phyloP scores from a whole-genome alignment of 108 stramenopile species.

The Bacterosira constricta region DNA sequence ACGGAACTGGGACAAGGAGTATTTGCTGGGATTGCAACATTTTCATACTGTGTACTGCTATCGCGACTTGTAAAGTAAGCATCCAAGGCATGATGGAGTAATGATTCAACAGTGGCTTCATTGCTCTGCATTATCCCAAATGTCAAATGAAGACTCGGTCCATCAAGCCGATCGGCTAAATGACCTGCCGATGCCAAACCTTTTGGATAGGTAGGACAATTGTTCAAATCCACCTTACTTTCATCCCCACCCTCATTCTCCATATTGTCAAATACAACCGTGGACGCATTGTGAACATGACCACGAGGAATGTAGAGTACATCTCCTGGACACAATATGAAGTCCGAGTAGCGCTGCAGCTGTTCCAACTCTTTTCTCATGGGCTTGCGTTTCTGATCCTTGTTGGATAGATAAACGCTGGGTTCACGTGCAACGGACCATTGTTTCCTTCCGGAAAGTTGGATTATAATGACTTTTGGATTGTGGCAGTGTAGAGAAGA shows the following conservation, averaged over 20 bases:
- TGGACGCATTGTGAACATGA: conserved; percentile 41
- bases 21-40: no score
- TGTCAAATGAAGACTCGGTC: conserved; percentile 37
- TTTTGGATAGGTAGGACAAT: background rate
- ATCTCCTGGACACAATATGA: conserved; percentile 39
- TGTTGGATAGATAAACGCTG: conserved; percentile 33
- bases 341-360: conserved; percentile 19
- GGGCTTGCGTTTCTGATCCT: conserved; percentile 40
- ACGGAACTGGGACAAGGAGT: no score
- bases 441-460: conserved; percentile 24
- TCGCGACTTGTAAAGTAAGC: conserved; percentile 6
- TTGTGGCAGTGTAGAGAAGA: no score
- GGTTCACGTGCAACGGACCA: conserved; percentile 29
- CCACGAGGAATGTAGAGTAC: conserved; percentile 36
- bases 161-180: background rate
- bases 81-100: conserved; percentile 34
- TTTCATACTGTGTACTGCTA: no score
- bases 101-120: conserved; percentile 28
- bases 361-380: conserved; percentile 4
- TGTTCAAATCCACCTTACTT: background rate
- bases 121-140: conserved; percentile 26
- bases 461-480: conserved; percentile 36
- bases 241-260: background rate
- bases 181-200: background rate
- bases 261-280: conserved; percentile 14